Evolutionary conservation across 108 stramenopile genomes (phyloP).

Genomic region (Conticribra guillardii): DNA sequence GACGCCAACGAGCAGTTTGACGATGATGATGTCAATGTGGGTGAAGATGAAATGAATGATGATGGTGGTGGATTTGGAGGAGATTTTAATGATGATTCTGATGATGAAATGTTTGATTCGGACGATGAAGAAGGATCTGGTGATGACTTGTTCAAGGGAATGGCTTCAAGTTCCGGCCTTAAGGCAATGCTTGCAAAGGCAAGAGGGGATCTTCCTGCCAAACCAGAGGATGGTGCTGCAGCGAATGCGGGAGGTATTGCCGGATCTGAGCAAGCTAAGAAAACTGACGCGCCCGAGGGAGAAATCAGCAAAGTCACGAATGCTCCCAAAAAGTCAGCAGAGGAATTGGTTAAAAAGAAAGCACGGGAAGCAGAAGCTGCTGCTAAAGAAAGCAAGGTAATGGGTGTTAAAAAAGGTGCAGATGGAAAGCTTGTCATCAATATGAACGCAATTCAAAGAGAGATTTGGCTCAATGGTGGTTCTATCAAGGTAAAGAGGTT

Average conservation of each 20-base stretch:
- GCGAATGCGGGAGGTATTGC: neutral
- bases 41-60: slow-evolving; percentile 72
- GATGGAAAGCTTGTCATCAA: slow-evolving; percentile 78
- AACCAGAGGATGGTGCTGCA: slow-evolving; percentile 13
- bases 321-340: slow-evolving; percentile 58
- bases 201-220: slow-evolving; percentile 63
- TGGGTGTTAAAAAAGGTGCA: slow-evolving; percentile 65
- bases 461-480: slow-evolving; percentile 86
- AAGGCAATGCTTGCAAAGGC: slow-evolving; percentile 80
- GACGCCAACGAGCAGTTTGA: slow-evolving; percentile 91
- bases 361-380: slow-evolving; percentile 25
- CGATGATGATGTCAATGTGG: slow-evolving; percentile 89
- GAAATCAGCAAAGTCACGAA: slow-evolving; percentile 60
- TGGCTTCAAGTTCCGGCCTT: slow-evolving; percentile 80
- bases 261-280: neutral
- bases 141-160: slow-evolving; percentile 58
- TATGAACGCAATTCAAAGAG: slow-evolving; percentile 72
- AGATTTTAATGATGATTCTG: slow-evolving; percentile 48
- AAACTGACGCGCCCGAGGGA: slow-evolving; percentile 30
- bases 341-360: slow-evolving; percentile 35
- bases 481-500: slow-evolving; percentile 75
- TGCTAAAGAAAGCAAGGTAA: slow-evolving; percentile 15
- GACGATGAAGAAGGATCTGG: slow-evolving; percentile 61
- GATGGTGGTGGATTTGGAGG: slow-evolving; percentile 61
- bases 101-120: slow-evolving; percentile 38